These are phyloP conservation scores for Acanthamoeba sp. DNA, from an alignment of 208 protist species.

Conservation along the genomic window DNA sequence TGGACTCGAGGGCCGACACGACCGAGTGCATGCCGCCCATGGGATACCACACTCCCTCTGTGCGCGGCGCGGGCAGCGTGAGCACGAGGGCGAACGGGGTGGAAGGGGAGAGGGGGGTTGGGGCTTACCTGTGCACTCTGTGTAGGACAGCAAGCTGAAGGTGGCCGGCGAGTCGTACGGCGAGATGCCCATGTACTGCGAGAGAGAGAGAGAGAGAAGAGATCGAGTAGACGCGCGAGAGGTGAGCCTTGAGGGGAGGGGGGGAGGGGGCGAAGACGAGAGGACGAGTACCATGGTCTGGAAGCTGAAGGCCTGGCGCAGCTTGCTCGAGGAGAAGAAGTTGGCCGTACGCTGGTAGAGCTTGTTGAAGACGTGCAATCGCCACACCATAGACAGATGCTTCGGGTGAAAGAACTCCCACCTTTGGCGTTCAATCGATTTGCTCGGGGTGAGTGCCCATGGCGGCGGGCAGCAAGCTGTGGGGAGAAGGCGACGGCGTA, in stretches of 20 bases:
- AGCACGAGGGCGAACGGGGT: not conserved
- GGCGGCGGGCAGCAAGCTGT: not conserved
- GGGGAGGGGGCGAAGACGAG: too few species aligned
- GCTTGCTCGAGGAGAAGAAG: conserved; percentile 68
- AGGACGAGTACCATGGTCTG: conserved; percentile 60
- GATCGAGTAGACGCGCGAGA: too few species aligned
- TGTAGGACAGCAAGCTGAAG: conserved; percentile 68
- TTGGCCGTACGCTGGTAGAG: conserved; percentile 48
- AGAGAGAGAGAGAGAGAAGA: too few species aligned
- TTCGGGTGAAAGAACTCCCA: conserved; percentile 22
- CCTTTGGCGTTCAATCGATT: not conserved
- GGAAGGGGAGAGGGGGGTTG: not conserved
- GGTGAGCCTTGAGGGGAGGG: not conserved
- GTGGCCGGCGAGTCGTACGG: conserved; percentile 71
- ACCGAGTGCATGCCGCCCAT: conserved; percentile 63
- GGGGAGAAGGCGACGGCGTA: not conserved
- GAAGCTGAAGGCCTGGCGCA: conserved; percentile 74
- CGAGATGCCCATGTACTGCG: conserved; percentile 33
- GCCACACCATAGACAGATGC: conserved; percentile 10
- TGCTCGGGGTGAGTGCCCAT: not conserved
- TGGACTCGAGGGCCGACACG: conserved; percentile 47
- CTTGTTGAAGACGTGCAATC: conserved; percentile 38
- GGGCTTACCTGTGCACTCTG: conserved; percentile 35
- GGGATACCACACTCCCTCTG: conserved; percentile 72
- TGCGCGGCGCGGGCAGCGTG: not conserved